Evolutionary conservation across 1,284 basidiomycete genomes (phyloP).

Genomic region (Ustilago xerochloae): DNA sequence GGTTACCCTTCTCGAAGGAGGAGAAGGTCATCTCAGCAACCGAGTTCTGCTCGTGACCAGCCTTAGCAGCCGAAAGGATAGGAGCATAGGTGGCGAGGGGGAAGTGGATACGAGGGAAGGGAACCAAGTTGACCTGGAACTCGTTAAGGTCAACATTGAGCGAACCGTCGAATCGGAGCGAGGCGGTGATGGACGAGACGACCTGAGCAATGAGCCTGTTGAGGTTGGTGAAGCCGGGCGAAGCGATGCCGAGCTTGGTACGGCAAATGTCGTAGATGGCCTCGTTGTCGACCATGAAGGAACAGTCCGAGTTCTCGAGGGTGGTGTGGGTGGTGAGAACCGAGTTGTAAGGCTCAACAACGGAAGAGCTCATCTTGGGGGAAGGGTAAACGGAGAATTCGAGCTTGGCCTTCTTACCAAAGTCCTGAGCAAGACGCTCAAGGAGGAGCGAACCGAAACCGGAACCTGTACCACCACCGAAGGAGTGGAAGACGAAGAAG

Average conservation of each 20-base stretch:
- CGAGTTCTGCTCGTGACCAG: slow-evolving; percentile 95
- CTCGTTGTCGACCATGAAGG: slow-evolving; percentile 70
- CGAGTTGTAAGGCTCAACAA: slow-evolving; percentile 99
- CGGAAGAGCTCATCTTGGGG: slow-evolving; percentile 82
- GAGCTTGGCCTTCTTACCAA: slow-evolving; percentile 99
- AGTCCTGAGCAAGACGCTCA: slow-evolving; percentile 94
- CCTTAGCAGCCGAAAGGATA: slow-evolving; percentile 82
- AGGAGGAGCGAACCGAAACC: slow-evolving; percentile 97
- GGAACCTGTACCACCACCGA: slow-evolving; percentile 98
- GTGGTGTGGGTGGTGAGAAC: slow-evolving; percentile 99
- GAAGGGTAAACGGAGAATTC: slow-evolving; percentile 97
- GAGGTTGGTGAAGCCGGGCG: slow-evolving; percentile 91
- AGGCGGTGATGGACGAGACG: slow-evolving; percentile 96
- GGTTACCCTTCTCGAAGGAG: slow-evolving; percentile 96
- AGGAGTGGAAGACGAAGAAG: slow-evolving; percentile 99
- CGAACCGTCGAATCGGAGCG: slow-evolving; percentile 95
- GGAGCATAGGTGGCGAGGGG: slow-evolving; percentile 96
- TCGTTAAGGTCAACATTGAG: slow-evolving; percentile 98
- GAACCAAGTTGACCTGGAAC: slow-evolving; percentile 98
- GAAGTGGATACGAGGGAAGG: slow-evolving; percentile 88
- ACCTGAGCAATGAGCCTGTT: slow-evolving; percentile 94
- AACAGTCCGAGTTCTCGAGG: slow-evolving; percentile 98
- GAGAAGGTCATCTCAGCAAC: slow-evolving; percentile 98
- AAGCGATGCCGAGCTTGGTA: slow-evolving; percentile 86
- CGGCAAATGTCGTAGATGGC: slow-evolving; percentile 98